Conservation (phyloP, 2,329 filamentous ascomycete species). For the Graphium sp. region DNA sequence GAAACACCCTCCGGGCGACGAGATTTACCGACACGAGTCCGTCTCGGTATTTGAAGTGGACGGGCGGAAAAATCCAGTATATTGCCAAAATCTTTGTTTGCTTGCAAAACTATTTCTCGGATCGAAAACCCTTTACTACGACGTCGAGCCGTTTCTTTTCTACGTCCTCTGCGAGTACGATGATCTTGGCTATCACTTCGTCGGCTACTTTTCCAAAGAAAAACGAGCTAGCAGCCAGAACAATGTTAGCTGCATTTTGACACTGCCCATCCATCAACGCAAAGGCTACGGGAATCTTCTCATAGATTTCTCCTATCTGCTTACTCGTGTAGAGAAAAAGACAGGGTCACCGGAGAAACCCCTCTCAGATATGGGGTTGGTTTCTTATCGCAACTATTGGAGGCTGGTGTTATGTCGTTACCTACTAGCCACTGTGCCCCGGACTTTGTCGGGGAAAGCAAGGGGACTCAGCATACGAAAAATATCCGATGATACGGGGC, state of each 20-base stretch:
- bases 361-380: constrained; percentile 90
- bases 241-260: constrained; percentile 94
- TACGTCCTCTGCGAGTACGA: constrained; percentile 95
- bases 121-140: constrained; percentile 95
- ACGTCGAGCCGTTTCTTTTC: constrained; percentile 92
- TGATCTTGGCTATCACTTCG: constrained; percentile 82
- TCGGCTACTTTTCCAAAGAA: constrained; percentile 99
- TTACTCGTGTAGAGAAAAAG: constrained; percentile 84
- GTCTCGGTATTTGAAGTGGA: constrained; percentile 97
- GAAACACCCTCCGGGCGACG: constrained; percentile 92
- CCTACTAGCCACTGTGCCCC: constrained; percentile 32
- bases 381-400: constrained; percentile 98
- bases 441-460: too few relatives aligned
- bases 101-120: constrained; percentile 95
- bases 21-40: constrained; percentile 85
- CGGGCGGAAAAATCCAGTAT: constrained; percentile 92
- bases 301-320: constrained; percentile 95
- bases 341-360: constrained; percentile 95
- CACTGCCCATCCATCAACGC: constrained; percentile 87
- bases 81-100: constrained; percentile 93
- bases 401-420: constrained; percentile 76
- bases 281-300: constrained; percentile 94
- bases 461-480: constrained; percentile 40
- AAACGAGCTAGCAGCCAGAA: constrained; percentile 89
- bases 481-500: constrained; percentile 79